These are phyloP conservation scores for Botrytis medusae DNA, from an alignment of 2,329 filamentous ascomycete genomes.

Conservation along the genomic window DNA sequence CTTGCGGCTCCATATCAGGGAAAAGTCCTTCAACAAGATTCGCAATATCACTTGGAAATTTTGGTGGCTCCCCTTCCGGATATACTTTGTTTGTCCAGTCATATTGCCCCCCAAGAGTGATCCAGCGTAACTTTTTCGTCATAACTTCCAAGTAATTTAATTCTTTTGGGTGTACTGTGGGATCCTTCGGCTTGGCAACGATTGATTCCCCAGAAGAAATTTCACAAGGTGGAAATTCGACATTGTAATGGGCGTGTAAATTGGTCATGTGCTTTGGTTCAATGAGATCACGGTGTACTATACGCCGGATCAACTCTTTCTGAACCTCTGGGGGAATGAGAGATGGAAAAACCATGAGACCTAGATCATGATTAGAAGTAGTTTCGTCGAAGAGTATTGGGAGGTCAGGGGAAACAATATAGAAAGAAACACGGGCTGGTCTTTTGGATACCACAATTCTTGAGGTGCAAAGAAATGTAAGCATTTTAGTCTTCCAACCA, in stretches of 20 bases:
- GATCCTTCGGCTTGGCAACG: slow-evolving; percentile 67
- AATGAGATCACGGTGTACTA: slow-evolving; percentile 77
- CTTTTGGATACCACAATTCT: neutral
- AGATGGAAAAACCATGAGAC: slow-evolving; percentile 74
- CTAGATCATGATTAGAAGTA: slow-evolving; percentile 47
- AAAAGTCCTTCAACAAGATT: slow-evolving; percentile 69
- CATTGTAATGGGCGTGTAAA: slow-evolving; percentile 76
- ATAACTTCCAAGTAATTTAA: slow-evolving; percentile 70
- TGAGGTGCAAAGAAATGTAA: neutral
- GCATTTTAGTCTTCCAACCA: neutral
- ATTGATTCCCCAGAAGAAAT: slow-evolving; percentile 36
- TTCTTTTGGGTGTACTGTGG: slow-evolving; percentile 66
- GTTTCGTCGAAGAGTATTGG: neutral
- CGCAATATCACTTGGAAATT: slow-evolving; percentile 73
- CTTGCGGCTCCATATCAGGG: slow-evolving; percentile 74
- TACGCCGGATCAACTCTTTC: slow-evolving; percentile 63
- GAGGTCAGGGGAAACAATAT: neutral
- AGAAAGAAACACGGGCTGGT: neutral
- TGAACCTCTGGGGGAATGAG: slow-evolving; percentile 72
- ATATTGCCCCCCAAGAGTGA: slow-evolving; percentile 92
- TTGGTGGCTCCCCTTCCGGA: slow-evolving; percentile 63
- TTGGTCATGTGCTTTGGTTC: slow-evolving; percentile 80
- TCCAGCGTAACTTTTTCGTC: slow-evolving; percentile 82
- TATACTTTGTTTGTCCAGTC: slow-evolving; percentile 91
- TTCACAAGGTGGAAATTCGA: slow-evolving; percentile 56